phyloP scores from a whole-genome alignment of 768 basidiomycete genomes.

The Crucibulum laeve region DNA sequence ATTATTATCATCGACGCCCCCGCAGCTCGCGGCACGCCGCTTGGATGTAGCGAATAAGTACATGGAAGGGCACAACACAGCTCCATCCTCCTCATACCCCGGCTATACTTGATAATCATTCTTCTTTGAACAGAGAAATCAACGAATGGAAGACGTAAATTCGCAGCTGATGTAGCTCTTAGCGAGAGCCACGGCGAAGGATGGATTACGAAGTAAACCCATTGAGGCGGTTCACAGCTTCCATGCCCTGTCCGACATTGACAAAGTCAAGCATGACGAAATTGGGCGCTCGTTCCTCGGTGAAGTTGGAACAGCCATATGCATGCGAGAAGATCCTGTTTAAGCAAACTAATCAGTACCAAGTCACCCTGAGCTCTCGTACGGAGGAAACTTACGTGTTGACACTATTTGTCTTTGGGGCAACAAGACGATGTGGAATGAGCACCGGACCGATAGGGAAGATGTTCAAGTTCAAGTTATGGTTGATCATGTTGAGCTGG shows the following conservation, averaged over 20 bases:
- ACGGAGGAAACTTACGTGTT: slow-evolving; percentile 24
- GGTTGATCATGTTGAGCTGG: slow-evolving; percentile 59
- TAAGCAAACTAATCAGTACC: background rate
- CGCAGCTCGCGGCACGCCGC: background rate
- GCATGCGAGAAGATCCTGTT: slow-evolving; percentile 36
- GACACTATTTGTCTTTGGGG: slow-evolving; percentile 32
- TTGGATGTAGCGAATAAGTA: background rate
- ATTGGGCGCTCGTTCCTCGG: slow-evolving; percentile 39
- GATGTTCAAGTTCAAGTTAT: slow-evolving; percentile 45
- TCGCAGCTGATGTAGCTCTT: too few relatives aligned
- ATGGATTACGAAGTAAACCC: slow-evolving; percentile 21
- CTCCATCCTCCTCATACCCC: too few relatives aligned
- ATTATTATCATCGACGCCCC: background rate
- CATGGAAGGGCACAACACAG: too few relatives aligned
- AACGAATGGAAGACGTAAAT: too few relatives aligned
- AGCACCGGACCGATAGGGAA: slow-evolving; percentile 32
- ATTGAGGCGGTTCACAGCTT: slow-evolving; percentile 41
- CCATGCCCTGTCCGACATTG: slow-evolving; percentile 38
- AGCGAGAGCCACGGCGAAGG: background rate
- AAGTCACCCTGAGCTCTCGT: background rate
- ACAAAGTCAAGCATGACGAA: slow-evolving; percentile 54
- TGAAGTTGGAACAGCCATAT: slow-evolving; percentile 37
- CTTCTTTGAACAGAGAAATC: too few relatives aligned
- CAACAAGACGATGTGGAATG: slow-evolving; percentile 31
- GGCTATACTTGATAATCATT: too few relatives aligned